A percentile compares a stretch with the other conserved stretches of the same genome.
phyloP scores from a whole-genome alignment of 345 rosid species.

The Linum lewisii region DNA sequence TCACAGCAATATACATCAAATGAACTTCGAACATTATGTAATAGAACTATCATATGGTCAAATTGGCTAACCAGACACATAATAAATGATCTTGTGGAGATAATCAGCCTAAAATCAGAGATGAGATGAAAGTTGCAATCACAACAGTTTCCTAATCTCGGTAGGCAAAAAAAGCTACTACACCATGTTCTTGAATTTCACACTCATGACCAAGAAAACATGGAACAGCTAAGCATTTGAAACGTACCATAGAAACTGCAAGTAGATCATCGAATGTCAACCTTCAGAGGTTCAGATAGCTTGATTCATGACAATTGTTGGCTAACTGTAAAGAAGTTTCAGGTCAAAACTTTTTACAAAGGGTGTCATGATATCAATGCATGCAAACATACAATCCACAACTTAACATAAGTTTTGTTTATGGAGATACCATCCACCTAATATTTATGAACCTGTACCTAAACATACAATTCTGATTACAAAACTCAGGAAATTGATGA shows the following conservation, averaged over 20 bases:
- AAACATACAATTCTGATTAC: neutral
- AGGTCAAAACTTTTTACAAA: neutral
- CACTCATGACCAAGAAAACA: no score
- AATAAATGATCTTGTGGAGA: no score
- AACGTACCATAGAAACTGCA: neutral
- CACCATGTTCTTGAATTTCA: no score
- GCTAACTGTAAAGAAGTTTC: neutral
- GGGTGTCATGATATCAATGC: neutral
- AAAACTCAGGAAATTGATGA: conserved; percentile 9
- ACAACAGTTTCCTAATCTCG: no score
- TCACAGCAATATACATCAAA: no score
- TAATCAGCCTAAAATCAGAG: no score
- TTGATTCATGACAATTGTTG: neutral
- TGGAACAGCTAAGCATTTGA: no score
- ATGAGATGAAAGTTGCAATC: no score
- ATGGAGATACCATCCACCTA: neutral
- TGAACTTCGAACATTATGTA: neutral
- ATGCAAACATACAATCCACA: neutral
- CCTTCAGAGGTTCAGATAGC: neutral
- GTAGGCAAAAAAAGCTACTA: no score
- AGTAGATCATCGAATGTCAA: neutral
- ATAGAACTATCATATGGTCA: neutral
- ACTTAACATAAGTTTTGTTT: neutral
- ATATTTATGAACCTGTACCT: neutral
- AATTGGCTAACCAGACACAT: neutral